Conservation (phyloP, 129 eudicot genomes). For the Silybum marianum region DNA sequence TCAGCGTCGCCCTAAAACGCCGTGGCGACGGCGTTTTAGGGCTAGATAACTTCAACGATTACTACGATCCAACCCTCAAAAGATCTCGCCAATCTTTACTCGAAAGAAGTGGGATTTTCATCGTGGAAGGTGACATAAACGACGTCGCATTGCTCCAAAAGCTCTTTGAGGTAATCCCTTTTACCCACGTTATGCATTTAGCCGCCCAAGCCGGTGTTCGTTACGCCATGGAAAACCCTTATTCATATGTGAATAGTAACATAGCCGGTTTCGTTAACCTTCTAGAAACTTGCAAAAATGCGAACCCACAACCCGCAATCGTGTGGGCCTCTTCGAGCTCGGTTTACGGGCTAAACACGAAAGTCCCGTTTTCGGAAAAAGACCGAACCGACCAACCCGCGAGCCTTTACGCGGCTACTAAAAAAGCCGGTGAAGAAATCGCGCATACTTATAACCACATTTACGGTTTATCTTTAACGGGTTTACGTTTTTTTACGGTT, state of each 20-base stretch:
- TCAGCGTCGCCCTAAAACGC: conserved; percentile 67
- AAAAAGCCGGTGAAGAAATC: conserved; percentile 85
- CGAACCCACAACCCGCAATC: conserved; percentile 81
- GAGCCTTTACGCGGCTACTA: conserved; percentile 80
- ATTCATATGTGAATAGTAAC: conserved; percentile 70
- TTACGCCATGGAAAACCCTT: conserved; percentile 83
- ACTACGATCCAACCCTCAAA: conserved; percentile 72
- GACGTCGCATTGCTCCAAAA: conserved; percentile 53
- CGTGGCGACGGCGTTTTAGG: conserved; percentile 89
- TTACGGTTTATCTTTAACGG: conserved; percentile 75
- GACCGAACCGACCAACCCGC: conserved; percentile 91
- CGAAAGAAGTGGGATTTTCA: conserved; percentile 59
- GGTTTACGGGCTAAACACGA: conserved; percentile 75
- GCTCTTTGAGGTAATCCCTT: conserved; percentile 58
- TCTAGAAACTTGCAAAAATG: conserved; percentile 72
- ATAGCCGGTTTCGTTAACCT: conserved; percentile 79
- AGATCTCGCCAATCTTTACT: conserved; percentile 63
- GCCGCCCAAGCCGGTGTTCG: conserved; percentile 94
- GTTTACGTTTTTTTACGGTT: conserved; percentile 77
- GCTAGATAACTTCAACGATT: conserved; percentile 72
- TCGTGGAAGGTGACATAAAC: conserved; percentile 83
- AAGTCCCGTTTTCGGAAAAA: conserved; percentile 79
- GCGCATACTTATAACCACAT: conserved; percentile 88
- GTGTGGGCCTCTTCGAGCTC: conserved; percentile 90
- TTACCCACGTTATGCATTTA: conserved; percentile 83